Evolutionary conservation across 2,329 filamentous ascomycete species (phyloP).

Genomic region (Fusarium paranaense): DNA sequence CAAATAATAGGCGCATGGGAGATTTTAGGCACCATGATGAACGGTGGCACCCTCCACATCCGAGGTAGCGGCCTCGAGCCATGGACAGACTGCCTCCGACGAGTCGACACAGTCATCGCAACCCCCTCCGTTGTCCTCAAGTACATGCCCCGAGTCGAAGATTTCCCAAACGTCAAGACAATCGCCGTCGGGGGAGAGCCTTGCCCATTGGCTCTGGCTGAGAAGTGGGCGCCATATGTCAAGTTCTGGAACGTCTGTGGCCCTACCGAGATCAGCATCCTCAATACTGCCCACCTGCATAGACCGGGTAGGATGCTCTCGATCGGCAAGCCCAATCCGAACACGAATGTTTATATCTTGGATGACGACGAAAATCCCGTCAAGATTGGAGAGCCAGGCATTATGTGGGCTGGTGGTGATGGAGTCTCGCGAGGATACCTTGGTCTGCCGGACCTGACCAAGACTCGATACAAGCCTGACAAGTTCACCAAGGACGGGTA

Average conservation of each 20-base stretch:
- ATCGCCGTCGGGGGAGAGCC: conserved; percentile 31
- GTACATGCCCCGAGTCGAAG: conserved; percentile 22
- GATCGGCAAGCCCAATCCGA: conserved; percentile 23
- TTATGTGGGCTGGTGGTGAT: conserved; percentile 64
- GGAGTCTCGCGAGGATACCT: conserved; percentile 29
- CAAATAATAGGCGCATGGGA: conserved; percentile 25
- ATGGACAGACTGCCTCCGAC: conserved; percentile 30
- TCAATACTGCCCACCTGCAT: conserved; percentile 32
- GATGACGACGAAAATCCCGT: conserved; percentile 56
- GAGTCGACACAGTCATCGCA: conserved; percentile 28
- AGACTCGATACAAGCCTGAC: conserved; percentile 17
- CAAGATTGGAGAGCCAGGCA: conserved; percentile 59
- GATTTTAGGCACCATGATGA: conserved; percentile 33
- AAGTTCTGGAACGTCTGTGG: conserved; percentile 34
- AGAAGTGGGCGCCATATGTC: conserved; percentile 31
- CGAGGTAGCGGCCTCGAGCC: conserved; percentile 26
- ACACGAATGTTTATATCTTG: not conserved
- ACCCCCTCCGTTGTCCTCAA: conserved; percentile 31
- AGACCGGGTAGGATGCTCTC: conserved; percentile 9
- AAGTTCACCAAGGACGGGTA: conserved; percentile 41
- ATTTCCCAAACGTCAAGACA: conserved; percentile 27
- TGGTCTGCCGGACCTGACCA: conserved; percentile 13
- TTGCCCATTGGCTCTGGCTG: conserved; percentile 23
- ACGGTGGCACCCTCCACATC: conserved; percentile 32
- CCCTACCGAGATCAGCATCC: conserved; percentile 32